Evolutionary conservation across 331 rosid species (phyloP).

Genomic region (Cydonia oblonga): DNA sequence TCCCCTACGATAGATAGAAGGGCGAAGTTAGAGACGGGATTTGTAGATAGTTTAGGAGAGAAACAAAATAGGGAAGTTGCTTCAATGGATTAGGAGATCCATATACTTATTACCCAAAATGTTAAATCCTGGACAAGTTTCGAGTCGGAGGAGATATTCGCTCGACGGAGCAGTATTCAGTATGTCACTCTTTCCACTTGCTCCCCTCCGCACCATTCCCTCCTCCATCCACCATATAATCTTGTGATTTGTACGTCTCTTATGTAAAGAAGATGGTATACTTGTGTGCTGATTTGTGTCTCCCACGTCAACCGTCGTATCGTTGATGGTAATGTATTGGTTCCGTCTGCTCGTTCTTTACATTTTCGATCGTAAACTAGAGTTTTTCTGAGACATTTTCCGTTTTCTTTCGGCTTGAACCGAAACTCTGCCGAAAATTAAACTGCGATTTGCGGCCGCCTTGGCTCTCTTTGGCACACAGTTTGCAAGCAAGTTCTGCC

Average conservation of each 20-base stretch:
- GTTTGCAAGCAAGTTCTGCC: too few species aligned
- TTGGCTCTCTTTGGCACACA: too few species aligned
- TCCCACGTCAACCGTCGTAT: too few species aligned
- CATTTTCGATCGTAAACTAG: too few species aligned
- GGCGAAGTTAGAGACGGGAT: conserved; percentile 36
- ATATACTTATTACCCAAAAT: not conserved
- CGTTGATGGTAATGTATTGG: too few species aligned
- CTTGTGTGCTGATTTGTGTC: too few species aligned
- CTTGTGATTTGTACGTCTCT: not conserved
- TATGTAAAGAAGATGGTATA: not conserved
- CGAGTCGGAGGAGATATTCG: not conserved
- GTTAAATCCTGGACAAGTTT: conserved; percentile 9
- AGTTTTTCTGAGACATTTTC: too few species aligned
- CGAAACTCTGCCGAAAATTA: too few species aligned
- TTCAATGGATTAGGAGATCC: conserved; percentile 12
- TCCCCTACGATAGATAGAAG: conserved; percentile 62
- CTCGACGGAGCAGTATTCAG: not conserved
- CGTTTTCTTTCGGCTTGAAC: too few species aligned
- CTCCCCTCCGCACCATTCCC: not conserved
- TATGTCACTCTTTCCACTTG: not conserved
- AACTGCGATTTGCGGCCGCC: too few species aligned
- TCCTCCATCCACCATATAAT: not conserved
- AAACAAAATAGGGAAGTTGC: too few species aligned
- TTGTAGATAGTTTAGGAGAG: conserved; percentile 25
- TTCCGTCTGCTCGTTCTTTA: too few species aligned